Conservation (phyloP, 2,329 filamentous ascomycete species). For the Aspergillus bombycis region DNA sequence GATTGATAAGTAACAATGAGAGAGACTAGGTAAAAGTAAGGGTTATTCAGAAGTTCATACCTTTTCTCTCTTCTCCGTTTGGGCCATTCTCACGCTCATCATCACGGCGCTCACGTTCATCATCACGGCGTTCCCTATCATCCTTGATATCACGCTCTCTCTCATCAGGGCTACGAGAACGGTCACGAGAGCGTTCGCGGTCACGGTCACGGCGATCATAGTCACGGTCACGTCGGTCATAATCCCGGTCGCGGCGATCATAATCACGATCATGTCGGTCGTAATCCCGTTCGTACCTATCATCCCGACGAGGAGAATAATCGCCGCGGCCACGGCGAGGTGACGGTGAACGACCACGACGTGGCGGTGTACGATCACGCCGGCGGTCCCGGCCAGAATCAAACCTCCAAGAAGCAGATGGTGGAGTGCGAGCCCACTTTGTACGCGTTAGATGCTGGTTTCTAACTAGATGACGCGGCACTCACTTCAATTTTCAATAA, state of each 20-base stretch:
- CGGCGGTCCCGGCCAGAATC: conserved; percentile 80
- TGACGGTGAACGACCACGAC: conserved; percentile 66
- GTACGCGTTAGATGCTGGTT: conserved; percentile 22
- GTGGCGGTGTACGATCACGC: conserved; percentile 73
- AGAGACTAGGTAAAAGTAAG: background rate
- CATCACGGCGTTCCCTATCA: conserved; percentile 51
- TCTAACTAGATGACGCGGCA: conserved; percentile 5
- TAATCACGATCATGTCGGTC: conserved; percentile 74
- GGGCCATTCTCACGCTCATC: conserved; percentile 74
- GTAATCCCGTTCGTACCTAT: conserved; percentile 76
- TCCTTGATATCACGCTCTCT: conserved; percentile 55
- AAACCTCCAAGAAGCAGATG: conserved; percentile 97
- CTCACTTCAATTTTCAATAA: conserved; percentile 95
- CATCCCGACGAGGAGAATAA: conserved; percentile 86
- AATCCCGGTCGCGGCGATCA: conserved; percentile 70
- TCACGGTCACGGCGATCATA: conserved; percentile 56
- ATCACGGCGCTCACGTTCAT: conserved; percentile 71
- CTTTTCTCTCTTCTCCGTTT: conserved; percentile 89
- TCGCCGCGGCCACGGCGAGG: conserved; percentile 64
- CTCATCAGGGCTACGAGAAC: conserved; percentile 71
- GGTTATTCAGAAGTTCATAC: conserved; percentile 51
- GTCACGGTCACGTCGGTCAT: conserved; percentile 62
- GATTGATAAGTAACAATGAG: conserved; percentile 22
- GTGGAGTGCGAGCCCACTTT: conserved; percentile 98
- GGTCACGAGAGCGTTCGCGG: conserved; percentile 70